These are phyloP conservation scores for Auricularia cornea DNA, from an alignment of 768 basidiomycete species.

Conservation along the genomic window DNA sequence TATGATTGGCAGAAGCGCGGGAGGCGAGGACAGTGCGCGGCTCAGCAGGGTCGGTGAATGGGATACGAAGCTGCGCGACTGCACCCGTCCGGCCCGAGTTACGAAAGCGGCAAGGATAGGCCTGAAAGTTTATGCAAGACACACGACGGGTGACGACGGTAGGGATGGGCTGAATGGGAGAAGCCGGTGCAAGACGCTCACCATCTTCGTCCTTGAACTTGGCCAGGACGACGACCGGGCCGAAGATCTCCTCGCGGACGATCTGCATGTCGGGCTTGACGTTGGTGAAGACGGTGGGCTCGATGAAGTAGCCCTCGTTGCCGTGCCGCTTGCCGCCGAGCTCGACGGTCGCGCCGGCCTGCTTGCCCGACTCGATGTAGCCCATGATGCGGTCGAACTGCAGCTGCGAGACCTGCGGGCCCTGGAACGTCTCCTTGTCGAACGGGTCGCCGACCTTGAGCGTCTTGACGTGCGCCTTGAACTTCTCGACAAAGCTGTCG, in stretches of 20 bases:
- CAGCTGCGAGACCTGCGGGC: constrained; percentile 76
- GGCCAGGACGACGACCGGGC: constrained; percentile 68
- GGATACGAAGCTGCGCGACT: too few relatives aligned
- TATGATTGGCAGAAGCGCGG: neutral
- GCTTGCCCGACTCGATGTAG: constrained; percentile 81
- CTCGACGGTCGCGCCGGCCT: constrained; percentile 69
- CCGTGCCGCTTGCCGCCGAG: constrained; percentile 74
- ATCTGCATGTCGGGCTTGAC: constrained; percentile 78
- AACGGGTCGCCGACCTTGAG: constrained; percentile 76
- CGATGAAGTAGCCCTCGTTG: constrained; percentile 78
- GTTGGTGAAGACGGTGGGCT: constrained; percentile 70
- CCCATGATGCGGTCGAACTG: constrained; percentile 82
- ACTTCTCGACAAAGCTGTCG: constrained; percentile 66
- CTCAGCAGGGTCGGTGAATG: too few relatives aligned
- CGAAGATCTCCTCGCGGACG: constrained; percentile 73
- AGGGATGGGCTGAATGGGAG: neutral
- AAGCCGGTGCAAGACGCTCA: constrained; percentile 5
- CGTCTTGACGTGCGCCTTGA: constrained; percentile 59
- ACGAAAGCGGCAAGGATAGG: too few relatives aligned
- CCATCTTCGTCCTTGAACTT: constrained; percentile 59
- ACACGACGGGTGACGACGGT: neutral
- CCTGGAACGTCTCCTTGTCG: constrained; percentile 63
- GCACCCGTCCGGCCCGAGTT: too few relatives aligned
- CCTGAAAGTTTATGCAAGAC: too few relatives aligned
- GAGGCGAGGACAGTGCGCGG: too few relatives aligned